Evolutionary conservation across 257 asterid species (phyloP), one percentile per base, ranked within the genome.

Genomic region (Ophiorrhiza pumila): DNA sequence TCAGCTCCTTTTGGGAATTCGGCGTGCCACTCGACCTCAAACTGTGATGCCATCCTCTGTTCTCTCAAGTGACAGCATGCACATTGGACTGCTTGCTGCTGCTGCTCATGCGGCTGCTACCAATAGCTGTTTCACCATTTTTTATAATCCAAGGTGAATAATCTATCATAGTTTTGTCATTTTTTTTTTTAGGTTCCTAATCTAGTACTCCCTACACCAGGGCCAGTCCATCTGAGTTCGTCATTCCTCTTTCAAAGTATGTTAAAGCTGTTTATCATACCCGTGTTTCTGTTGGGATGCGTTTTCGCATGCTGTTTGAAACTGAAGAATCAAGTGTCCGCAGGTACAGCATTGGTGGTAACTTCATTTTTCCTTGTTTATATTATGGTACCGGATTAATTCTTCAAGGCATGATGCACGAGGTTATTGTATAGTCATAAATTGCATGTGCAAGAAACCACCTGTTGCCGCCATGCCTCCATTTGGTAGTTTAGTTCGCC

Each of bases 91-190:
- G 71, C 96, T 93, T 52, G 98, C 98, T 73, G 98, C 98, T 11
- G 98, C 98, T 74, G 98, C 98, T 82, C 98, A 93, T 80, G 98
- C 98, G 74, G 97, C 98, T 60, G 92, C 96, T 47, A 93, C 98
- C 37, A 91, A 91, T 79, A 93, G 98, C 87, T 91, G 96, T 85
- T 93, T 93, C 86, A 91, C 96, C 58, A 90, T 93, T 49, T 93
- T 93, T 84, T 91, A 81, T 72, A 93, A 93, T 80, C 98, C 98
- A 37, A 88, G 97, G 98, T 87, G 63, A 72, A 25, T 57, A 74
- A 42, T 52, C 62, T 57, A 69, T 52, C 22, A 13, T 55, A 53
- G 71, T 20, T 52, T 56, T 69, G 56, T 63, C 17, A 22, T 34
- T 46, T 65, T 65, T 12, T 25, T 66, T 35, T n/a, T 32, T 56